Conservation (phyloP, 2,329 filamentous ascomycete species). For the Teratosphaeria zuluensis region DNA sequence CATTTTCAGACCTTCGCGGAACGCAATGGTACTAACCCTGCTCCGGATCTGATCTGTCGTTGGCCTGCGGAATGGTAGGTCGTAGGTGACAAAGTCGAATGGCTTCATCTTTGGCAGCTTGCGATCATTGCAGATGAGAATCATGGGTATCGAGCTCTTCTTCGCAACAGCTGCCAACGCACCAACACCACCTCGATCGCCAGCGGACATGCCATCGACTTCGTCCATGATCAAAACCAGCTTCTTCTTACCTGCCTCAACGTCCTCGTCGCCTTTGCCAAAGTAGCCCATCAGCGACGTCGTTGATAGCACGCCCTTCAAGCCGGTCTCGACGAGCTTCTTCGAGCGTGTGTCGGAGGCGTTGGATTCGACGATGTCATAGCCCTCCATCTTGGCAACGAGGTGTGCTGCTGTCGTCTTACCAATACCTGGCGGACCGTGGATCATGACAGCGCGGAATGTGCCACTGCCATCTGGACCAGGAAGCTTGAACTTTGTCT, state of each 20-base stretch:
- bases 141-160: slow-evolving; percentile 88
- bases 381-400: slow-evolving; percentile 84
- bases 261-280: slow-evolving; percentile 61
- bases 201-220: slow-evolving; percentile 96
- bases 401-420: slow-evolving; percentile 96
- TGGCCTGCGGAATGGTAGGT: slow-evolving; percentile 79
- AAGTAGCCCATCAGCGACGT: slow-evolving; percentile 90
- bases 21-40: slow-evolving; percentile 90
- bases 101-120: slow-evolving; percentile 94
- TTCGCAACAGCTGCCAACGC: slow-evolving; percentile 90
- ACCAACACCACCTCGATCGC: slow-evolving; percentile 89
- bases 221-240: slow-evolving; percentile 97
- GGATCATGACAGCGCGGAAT: slow-evolving; percentile 85
- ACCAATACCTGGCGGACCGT: slow-evolving; percentile 89
- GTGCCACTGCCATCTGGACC: slow-evolving; percentile 77
- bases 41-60: slow-evolving; percentile 86
- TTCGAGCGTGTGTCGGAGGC: slow-evolving; percentile 95
- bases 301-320: slow-evolving; percentile 88
- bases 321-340: slow-evolving; percentile 78
- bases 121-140: slow-evolving; percentile 96
- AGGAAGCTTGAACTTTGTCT: slow-evolving; percentile 69
- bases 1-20: slow-evolving; percentile 79
- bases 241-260: slow-evolving; percentile 78
- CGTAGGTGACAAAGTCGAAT: slow-evolving; percentile 77
- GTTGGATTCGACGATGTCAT: slow-evolving; percentile 88